Percentiles rank a stretch among this genome's conserved stretches.
These are phyloP conservation scores for Penstemon eatonii DNA, from an alignment of 257 asterid species.

Conservation along the genomic window DNA sequence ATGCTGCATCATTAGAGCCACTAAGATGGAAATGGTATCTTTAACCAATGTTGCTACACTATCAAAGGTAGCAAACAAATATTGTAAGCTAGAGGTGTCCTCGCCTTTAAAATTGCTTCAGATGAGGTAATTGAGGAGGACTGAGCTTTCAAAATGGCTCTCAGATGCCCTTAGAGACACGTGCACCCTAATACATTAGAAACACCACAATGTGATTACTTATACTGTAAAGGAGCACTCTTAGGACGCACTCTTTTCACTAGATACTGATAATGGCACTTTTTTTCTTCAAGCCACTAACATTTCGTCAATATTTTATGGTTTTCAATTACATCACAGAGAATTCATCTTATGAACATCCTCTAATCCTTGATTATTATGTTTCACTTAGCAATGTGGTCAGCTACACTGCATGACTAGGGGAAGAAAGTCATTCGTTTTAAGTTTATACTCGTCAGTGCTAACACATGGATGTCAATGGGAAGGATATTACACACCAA, in stretches of 20 bases:
- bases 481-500: not conserved
- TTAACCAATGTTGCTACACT: not conserved
- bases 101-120: not conserved
- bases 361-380: not conserved
- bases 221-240: too few species aligned
- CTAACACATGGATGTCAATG: not conserved
- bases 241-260: too few species aligned
- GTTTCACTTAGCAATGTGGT: not conserved
- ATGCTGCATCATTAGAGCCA: too few species aligned
- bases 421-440: too few species aligned
- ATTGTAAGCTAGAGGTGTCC: conserved; percentile 11
- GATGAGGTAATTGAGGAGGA: not conserved
- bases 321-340: not conserved
- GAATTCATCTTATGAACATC: not conserved
- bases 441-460: not conserved
- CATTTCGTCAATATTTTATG: too few species aligned
- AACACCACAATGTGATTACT: not conserved
- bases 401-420: conserved; percentile 10
- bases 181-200: not conserved
- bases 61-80: not conserved
- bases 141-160: not conserved
- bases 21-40: not conserved
- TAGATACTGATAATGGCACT: not conserved
- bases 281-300: not conserved
- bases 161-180: not conserved